Evolutionary conservation across 306 rosid species (phyloP), one percentile per base, ranked within the genome.

Genomic region (Cotoneaster glaucophyllus): DNA sequence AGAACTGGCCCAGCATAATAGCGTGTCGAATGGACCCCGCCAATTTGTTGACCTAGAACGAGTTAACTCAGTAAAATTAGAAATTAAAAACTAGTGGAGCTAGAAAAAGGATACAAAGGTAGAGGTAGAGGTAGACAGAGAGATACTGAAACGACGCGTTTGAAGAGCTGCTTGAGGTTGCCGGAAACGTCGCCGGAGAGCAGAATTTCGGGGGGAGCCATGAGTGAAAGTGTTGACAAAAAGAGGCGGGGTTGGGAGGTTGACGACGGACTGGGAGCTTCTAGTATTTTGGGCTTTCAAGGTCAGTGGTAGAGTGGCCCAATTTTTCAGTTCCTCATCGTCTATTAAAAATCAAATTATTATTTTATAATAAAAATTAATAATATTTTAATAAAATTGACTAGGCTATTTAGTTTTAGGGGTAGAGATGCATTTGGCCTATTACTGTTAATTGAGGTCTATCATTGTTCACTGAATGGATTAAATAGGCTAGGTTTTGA

Each of bases 1-100:
- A 95, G 88, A 95, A 95, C 71, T 92, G 97, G 1, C 97, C 99
- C 12, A 92, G 80, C 99, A 95, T 39, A 92, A 80, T 13, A 95
- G 82, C 58, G 90, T 97, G 69, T 95, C 97, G 82, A 95, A 95
- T 22, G 99, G 99, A 48, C 97, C 99, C 97, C 29, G 99, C 97
- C 29, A 97, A 90, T 85, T 95, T 92, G 90, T 85, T 95, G 53
- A 92, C 97, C 99, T 95, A 78, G 26, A 64, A 56, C 56, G 26
- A 84, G 74, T 67, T 39, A 71, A 80, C 57, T 66, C 80, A 43
- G 53, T 64, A 21, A 67, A 84, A 58, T 21, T 24, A 50, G 53
- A 71, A 50, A 50, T 67, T 18, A 24, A 7, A 12, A 71, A 4
- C 34, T 77, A 77, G 83, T 79, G 45, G 39, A 56, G 39, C 81